phyloP scores from a whole-genome alignment of 768 basidiomycete species.

The Dentipellis sp. region DNA sequence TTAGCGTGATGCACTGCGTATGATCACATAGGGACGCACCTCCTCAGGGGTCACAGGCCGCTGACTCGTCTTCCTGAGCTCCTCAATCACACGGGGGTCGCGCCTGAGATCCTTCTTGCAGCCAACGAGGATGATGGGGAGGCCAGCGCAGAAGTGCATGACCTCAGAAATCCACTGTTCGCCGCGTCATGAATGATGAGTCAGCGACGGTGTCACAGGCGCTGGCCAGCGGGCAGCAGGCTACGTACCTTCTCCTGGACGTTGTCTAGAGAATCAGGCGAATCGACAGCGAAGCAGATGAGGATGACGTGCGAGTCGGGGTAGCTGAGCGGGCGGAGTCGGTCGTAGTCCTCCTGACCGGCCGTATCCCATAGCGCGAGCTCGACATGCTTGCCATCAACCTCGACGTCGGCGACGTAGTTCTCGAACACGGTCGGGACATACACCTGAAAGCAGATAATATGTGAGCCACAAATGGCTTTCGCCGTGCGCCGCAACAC shows the following conservation, averaged over 20 bases:
- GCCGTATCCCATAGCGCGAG: constrained; percentile 99
- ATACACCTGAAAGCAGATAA: constrained; percentile 61
- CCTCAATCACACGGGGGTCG: constrained; percentile 88
- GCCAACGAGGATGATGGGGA: constrained; percentile 95
- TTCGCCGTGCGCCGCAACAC: neutral
- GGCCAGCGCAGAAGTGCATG: constrained; percentile 90
- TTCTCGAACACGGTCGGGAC: constrained; percentile 99
- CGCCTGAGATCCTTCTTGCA: constrained; percentile 98
- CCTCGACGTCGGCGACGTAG: constrained; percentile 98
- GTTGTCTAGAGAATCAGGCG: constrained; percentile 97
- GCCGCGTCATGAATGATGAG: neutral
- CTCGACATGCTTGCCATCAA: constrained; percentile 97
- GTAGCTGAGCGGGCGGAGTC: constrained; percentile 94
- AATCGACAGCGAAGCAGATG: constrained; percentile 98
- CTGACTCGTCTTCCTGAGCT: constrained; percentile 90
- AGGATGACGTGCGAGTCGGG: constrained; percentile 99
- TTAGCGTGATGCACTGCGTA: neutral
- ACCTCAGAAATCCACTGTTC: constrained; percentile 96
- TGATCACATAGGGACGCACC: constrained; percentile 32
- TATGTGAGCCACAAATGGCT: neutral
- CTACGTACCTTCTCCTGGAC: constrained; percentile 94
- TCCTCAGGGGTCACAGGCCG: constrained; percentile 91
- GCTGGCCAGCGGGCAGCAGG: neutral
- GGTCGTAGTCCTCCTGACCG: constrained; percentile 98
- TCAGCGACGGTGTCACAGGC: neutral